phyloP scores from a whole-genome alignment of 192 early-diverging fungal genomes.

The Coemansia sp. region DNA sequence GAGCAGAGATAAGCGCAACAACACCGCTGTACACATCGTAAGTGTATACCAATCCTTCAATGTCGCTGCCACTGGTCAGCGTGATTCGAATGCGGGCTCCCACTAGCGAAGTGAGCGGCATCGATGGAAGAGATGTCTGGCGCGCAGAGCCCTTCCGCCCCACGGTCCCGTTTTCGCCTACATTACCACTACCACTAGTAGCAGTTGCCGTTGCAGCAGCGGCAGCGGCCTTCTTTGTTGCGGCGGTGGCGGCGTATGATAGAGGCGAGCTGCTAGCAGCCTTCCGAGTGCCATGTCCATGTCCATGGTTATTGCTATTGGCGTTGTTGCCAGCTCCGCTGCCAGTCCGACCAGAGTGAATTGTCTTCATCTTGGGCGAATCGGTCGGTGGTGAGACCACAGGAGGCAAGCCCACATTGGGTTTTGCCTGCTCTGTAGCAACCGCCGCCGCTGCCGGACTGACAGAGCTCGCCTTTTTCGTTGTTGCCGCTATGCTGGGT shows the following conservation, averaged over 20 bases:
- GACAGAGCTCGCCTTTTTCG: not conserved
- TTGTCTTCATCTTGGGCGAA: slow-evolving; percentile 44
- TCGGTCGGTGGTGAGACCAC: slow-evolving; percentile 14
- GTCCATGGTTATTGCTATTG: slow-evolving; percentile 4
- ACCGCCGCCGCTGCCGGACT: not conserved
- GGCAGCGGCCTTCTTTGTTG: slow-evolving; percentile 26
- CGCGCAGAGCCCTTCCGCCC: slow-evolving; percentile 17
- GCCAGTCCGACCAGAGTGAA: slow-evolving; percentile 7
- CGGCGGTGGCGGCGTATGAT: slow-evolving; percentile 46
- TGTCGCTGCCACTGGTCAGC: slow-evolving; percentile 22
- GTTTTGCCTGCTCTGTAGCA: slow-evolving; percentile 12
- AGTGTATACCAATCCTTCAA: slow-evolving; percentile 42
- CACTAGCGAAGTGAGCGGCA: slow-evolving; percentile 34
- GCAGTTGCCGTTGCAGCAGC: not conserved
- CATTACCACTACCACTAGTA: not conserved
- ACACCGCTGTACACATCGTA: slow-evolving; percentile 55
- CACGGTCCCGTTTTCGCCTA: slow-evolving; percentile 14
- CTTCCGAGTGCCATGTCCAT: not conserved
- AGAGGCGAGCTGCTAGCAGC: slow-evolving; percentile 12
- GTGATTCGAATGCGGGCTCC: slow-evolving; percentile 26
- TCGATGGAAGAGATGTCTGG: slow-evolving; percentile 11
- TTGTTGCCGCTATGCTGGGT: slow-evolving; percentile 14
- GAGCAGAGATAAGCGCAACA: slow-evolving; percentile 27
- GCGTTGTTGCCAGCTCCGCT: slow-evolving; percentile 4
- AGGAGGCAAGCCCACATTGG: not conserved